Evolutionary conservation across 1,284 basidiomycete genomes (phyloP), one percentile per base, ranked within the genome.

Genomic region (Prillingera fragicola): DNA sequence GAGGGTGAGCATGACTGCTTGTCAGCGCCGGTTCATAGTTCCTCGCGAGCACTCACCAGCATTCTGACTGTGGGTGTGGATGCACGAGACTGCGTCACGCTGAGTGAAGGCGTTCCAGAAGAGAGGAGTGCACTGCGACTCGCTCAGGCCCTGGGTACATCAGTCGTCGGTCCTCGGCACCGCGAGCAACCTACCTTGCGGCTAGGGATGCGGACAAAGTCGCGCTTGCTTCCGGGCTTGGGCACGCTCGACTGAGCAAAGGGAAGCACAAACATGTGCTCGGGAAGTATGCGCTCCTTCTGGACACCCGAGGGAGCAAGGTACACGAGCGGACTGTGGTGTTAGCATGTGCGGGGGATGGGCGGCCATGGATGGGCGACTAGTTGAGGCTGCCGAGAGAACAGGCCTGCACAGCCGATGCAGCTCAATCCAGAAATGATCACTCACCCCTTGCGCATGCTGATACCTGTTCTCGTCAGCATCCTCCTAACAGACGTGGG

Each of bases 101-200:
- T 84, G 69, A 23, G 84, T 82, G 64, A 87, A 90, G 3, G 87
- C 85, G 62, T 88, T 88, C 84, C 85, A 89, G 73, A 90, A 90
- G n/a, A 90, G 72, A 7, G 87, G 87, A 0, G 87, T 89, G 66
- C 85, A 88, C 2, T 83, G 83, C 1, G 82, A 84, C 60, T 87
- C 85, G 57, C 83, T 86, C 51, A 87, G 73, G 6, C 72, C 72
- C 54, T 67, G 35, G 15, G 5, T 15, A 27, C 14, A 35, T 36
- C 41, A 28, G n/a, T 15, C 14, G 21, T 33, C 12, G 27, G 27
- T 28, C 5, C 13, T 5, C 5, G 27, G 12, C 10, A 21, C 8
- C 36, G 43, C 7, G 21, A 37, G 12, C 10, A 18, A 53, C 57
- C 35, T 17, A 68, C 67, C 51, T 80, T 78, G 51, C 75, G 67